Evolutionary conservation across 495 filamentous ascomycete species (phyloP).

Genomic region (Aspergillus diversus): DNA sequence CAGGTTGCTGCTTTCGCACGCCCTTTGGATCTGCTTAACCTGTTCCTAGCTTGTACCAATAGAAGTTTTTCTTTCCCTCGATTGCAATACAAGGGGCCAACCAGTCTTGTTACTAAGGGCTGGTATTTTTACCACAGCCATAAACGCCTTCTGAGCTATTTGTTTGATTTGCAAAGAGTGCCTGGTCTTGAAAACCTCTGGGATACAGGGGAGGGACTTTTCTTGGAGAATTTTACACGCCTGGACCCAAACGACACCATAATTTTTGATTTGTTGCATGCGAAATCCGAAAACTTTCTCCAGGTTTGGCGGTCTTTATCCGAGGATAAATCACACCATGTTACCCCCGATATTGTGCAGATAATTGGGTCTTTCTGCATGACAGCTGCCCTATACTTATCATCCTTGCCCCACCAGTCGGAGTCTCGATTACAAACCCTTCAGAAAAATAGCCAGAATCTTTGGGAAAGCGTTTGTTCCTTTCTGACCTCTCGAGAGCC

Average conservation of each 20-base stretch:
- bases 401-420: conserved; percentile 38
- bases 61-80: conserved; percentile 30
- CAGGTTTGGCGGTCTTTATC: conserved; percentile 49
- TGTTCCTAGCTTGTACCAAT: conserved; percentile 48
- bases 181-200: conserved; percentile 36
- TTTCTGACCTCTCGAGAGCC: conserved; percentile 36
- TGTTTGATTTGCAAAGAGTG: conserved; percentile 35
- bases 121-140: conserved; percentile 46
- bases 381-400: conserved; percentile 36
- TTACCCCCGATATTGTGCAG: conserved; percentile 51
- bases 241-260: conserved; percentile 45
- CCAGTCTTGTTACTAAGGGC: conserved; percentile 33
- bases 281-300: conserved; percentile 47
- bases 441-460: conserved; percentile 30
- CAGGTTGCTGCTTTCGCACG: conserved; percentile 46
- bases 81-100: conserved; percentile 29
- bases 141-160: conserved; percentile 38
- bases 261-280: conserved; percentile 49
- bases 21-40: conserved; percentile 41
- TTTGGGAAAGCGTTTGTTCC: conserved; percentile 44
- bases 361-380: conserved; percentile 52
- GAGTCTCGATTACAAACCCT: conserved; percentile 33
- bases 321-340: conserved; percentile 44
- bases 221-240: conserved; percentile 29
- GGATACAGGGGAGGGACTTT: conserved; percentile 26